Conservation (phyloP, 2,329 filamentous ascomycete species). For the Ceratocystiopsis minuta region DNA sequence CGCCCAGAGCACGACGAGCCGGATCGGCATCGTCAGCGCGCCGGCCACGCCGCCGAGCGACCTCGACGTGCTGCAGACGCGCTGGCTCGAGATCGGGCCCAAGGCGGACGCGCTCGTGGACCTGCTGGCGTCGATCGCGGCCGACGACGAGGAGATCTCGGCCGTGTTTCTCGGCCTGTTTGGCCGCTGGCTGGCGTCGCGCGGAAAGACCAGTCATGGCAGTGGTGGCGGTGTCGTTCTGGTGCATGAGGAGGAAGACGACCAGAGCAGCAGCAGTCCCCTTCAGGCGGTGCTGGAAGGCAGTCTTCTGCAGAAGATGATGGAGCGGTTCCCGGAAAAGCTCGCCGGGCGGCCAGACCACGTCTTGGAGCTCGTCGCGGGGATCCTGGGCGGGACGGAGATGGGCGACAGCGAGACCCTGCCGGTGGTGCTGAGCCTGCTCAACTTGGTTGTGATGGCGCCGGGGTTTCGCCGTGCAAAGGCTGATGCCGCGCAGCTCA, state of each 20-base stretch:
- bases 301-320: constrained; percentile 46
- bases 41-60: constrained; percentile 7
- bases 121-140: constrained; percentile 28
- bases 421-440: constrained; percentile 37
- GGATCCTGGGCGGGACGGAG: constrained; percentile 34
- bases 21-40: constrained; percentile 31
- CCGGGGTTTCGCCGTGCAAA: constrained; percentile 34
- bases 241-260: constrained; percentile 13
- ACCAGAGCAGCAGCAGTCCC: constrained; percentile 19
- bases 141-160: constrained; percentile 38
- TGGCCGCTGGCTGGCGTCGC: constrained; percentile 33
- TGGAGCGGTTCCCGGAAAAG: constrained; percentile 43
- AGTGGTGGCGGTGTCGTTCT: constrained; percentile 7
- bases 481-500: constrained; percentile 23
- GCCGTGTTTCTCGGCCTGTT: constrained; percentile 42
- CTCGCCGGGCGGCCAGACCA: constrained; percentile 46
- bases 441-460: constrained; percentile 41
- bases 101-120: constrained; percentile 30
- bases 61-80: constrained; percentile 13
- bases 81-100: constrained; percentile 22
- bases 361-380: constrained; percentile 43
- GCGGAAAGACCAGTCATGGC: constrained; percentile 11
- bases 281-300: constrained; percentile 35
- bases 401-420: constrained; percentile 27
- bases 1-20: no score